A percentile compares a stretch with the other conserved stretches of the same genome.
Conservation (phyloP, 352 stramenopile genomes). For the Phytopythium delawarense region DNA sequence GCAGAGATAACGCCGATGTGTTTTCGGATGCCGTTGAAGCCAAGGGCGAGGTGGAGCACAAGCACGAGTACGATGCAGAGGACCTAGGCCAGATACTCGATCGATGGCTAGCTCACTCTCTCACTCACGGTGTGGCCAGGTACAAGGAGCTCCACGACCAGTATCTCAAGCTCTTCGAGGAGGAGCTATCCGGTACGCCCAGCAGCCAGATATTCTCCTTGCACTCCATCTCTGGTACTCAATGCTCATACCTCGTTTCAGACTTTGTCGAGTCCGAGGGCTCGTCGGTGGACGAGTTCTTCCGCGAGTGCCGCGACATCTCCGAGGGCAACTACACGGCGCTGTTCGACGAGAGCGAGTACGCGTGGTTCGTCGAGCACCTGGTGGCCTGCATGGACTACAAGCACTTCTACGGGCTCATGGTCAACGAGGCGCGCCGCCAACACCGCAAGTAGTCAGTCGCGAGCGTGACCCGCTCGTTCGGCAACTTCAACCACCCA, state of each 20-base stretch:
- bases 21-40: conserved; percentile 62
- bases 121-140: conserved; percentile 12
- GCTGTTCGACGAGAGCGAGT: conserved; percentile 65
- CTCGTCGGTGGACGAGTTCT: conserved; percentile 64
- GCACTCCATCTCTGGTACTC: not conserved
- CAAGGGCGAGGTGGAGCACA: conserved; percentile 72
- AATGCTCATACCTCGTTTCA: conserved; percentile 11
- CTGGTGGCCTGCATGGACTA: conserved; percentile 79
- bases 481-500: not conserved
- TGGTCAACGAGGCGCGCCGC: conserved; percentile 73
- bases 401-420: conserved; percentile 77
- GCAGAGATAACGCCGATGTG: conserved; percentile 54
- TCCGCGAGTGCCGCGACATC: conserved; percentile 57
- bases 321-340: conserved; percentile 55
- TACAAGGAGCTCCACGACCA: conserved; percentile 77
- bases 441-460: conserved; percentile 48
- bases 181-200: conserved; percentile 47
- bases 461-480: too few relatives aligned
- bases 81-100: too few relatives aligned
- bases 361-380: conserved; percentile 76
- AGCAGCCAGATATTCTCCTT: not conserved
- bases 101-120: not conserved
- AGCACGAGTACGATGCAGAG: conserved; percentile 46
- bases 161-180: conserved; percentile 71
- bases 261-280: conserved; percentile 74